These are phyloP conservation scores for Metrosideros polymorpha DNA, from an alignment of 441 rosid genomes.

Conservation along the genomic window DNA sequence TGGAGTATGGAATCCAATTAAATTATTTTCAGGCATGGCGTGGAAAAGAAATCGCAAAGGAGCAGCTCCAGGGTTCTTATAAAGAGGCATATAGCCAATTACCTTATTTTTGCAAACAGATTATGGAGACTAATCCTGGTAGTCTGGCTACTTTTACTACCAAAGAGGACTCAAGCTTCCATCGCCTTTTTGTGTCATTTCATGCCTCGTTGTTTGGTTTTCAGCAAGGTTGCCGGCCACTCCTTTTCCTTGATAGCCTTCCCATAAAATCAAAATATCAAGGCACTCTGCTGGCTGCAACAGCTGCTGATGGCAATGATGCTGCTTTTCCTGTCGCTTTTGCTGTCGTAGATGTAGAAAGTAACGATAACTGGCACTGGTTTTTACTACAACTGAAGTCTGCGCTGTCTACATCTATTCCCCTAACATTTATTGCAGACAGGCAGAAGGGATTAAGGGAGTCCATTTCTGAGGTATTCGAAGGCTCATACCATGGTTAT, in stretches of 20 bases:
- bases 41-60: conserved; percentile 89
- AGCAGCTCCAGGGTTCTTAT: conserved; percentile 88
- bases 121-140: conserved; percentile 77
- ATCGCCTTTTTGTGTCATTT: conserved; percentile 73
- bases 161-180: conserved; percentile 87
- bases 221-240: conserved; percentile 76
- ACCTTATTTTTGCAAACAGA: conserved; percentile 73
- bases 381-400: conserved; percentile 69
- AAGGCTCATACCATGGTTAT: conserved; percentile 53
- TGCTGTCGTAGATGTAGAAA: conserved; percentile 73
- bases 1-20: conserved; percentile 78
- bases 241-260: conserved; percentile 76
- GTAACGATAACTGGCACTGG: conserved; percentile 84
- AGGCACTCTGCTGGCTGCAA: conserved; percentile 69
- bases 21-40: conserved; percentile 96
- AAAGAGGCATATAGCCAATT: conserved; percentile 83
- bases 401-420: conserved; percentile 49
- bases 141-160: conserved; percentile 76
- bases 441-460: conserved; percentile 63
- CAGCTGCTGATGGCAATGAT: conserved; percentile 80
- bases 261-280: conserved; percentile 82
- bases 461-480: conserved; percentile 57
- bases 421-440: conserved; percentile 79
- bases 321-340: conserved; percentile 81
- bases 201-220: conserved; percentile 76